Evolutionary conservation across 805 yeast genomes (phyloP).

Genomic region (Jamesozyma spencerorum): DNA sequence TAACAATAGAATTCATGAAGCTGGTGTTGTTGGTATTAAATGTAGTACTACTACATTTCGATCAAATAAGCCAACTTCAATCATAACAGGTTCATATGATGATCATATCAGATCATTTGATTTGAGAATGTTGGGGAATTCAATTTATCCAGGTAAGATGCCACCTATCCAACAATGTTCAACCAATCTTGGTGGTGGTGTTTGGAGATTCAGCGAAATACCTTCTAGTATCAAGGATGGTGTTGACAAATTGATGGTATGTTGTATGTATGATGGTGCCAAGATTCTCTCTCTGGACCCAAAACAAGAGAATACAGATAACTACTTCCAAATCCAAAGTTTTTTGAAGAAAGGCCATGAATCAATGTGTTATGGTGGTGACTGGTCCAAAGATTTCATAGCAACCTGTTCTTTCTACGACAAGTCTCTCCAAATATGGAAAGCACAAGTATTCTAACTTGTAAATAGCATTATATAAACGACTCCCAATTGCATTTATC

Average conservation of each 20-base stretch:
- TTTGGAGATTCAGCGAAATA: constrained; percentile 79
- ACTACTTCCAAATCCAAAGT: constrained; percentile 17
- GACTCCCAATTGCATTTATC: not conserved
- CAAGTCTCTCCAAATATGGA: constrained; percentile 71
- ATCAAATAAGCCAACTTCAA: constrained; percentile 18
- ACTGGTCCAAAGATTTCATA: constrained; percentile 56
- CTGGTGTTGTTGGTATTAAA: constrained; percentile 83
- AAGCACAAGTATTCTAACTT: constrained; percentile 1
- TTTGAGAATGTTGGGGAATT: constrained; percentile 44
- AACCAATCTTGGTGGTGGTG: constrained; percentile 78
- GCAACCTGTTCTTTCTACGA: constrained; percentile 92
- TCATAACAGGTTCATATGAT: constrained; percentile 83
- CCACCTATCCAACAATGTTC: constrained; percentile 39
- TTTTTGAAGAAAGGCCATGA: constrained; percentile 60
- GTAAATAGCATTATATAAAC: not conserved
- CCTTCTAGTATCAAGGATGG: constrained; percentile 21
- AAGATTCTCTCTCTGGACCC: constrained; percentile 42
- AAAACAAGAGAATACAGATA: constrained; percentile 30
- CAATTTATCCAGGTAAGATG: constrained; percentile 37
- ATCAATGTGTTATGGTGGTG: constrained; percentile 95
- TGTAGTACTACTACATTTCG: constrained; percentile 28
- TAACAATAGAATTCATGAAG: constrained; percentile 59
- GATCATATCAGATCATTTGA: constrained; percentile 66
- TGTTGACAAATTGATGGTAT: constrained; percentile 47
- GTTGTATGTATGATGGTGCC: constrained; percentile 97